Conservation (phyloP, 2,329 filamentous ascomycete genomes). For the Colletotrichum spaethianum region DNA sequence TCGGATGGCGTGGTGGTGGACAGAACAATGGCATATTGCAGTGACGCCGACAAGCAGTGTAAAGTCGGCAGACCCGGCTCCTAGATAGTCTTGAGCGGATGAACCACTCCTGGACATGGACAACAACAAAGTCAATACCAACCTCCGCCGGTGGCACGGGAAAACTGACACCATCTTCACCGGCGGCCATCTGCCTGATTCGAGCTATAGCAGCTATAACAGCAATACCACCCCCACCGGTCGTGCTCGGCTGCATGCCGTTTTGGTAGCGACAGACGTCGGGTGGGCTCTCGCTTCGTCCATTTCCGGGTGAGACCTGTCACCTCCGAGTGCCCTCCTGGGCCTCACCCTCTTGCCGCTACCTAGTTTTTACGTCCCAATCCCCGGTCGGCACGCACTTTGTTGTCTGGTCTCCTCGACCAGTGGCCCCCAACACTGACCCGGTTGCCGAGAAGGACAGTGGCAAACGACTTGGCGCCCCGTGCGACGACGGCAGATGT, state of each 20-base stretch:
- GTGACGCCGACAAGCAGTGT: background rate
- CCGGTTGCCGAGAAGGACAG: background rate
- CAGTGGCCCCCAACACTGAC: background rate
- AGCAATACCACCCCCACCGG: background rate
- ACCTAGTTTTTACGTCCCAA: too few relatives aligned
- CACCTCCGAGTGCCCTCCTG: background rate
- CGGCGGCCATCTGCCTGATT: background rate
- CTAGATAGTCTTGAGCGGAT: background rate
- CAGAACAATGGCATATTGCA: background rate
- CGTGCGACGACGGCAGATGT: background rate
- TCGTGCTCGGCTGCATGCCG: background rate
- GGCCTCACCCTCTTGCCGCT: background rate
- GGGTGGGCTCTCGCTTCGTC: constrained; percentile 7
- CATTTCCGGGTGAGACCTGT: constrained; percentile 16
- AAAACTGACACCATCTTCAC: background rate
- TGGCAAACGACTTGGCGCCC: background rate
- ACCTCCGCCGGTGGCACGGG: background rate
- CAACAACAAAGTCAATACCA: background rate
- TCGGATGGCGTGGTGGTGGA: too few relatives aligned
- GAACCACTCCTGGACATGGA: background rate
- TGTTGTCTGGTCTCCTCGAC: background rate
- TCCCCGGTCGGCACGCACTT: background rate
- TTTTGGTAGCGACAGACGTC: background rate
- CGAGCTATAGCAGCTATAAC: too few relatives aligned
- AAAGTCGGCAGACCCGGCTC: background rate